Evolutionary conservation across 371 early-diverging fungal species (phyloP), one percentile per base, ranked within the genome.

Genomic region (Aphelidium insulamus): DNA sequence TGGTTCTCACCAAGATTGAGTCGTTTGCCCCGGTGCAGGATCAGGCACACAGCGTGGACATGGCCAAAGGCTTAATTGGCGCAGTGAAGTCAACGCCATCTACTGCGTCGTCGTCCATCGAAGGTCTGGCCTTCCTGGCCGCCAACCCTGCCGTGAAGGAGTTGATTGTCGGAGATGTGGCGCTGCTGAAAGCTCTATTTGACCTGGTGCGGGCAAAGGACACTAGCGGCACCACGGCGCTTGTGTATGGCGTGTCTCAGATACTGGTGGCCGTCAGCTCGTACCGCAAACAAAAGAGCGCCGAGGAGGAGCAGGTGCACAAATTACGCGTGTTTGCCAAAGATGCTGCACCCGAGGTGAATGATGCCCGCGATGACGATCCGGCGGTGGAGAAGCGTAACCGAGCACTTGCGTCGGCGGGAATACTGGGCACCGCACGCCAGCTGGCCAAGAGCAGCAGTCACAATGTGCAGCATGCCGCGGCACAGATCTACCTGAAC

Each of bases 221-320:
- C 34, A 26, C 41, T 30, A 30, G 40, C 23, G 44, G 61, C 29
- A 53, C 48, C 28, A 42, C 43, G 18, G 45, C 67, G 1, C 39
- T 66, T 2, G 43, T 62, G 20, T 83, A 69, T 46, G 81, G 77
- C 10, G 43, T 77, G 9, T 69, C 67, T 23, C 62, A 62, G 14
- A 67, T 79, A 12, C 49, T 79, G 28, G 46, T 50, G 10, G 79
- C 83, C 43, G 40, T 85, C 24, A 78, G 78, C 1, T 53, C 50
- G 21, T 74, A 73, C 50, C 55, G 58, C 27, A 65, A 62, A 20
- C 58, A 65, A 8, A 47, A 82, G 19, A 63, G 63, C 27, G 74
- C 73, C 12, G 78, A 83, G 42, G 73, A 88, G 45, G 57, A 72
- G 45, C 81, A 83, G 36, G 55, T 80, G 48, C 53, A 66, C 26